These are phyloP conservation scores for Casuarina glauca DNA, from an alignment of 306 rosid genomes.

Conservation along the genomic window DNA sequence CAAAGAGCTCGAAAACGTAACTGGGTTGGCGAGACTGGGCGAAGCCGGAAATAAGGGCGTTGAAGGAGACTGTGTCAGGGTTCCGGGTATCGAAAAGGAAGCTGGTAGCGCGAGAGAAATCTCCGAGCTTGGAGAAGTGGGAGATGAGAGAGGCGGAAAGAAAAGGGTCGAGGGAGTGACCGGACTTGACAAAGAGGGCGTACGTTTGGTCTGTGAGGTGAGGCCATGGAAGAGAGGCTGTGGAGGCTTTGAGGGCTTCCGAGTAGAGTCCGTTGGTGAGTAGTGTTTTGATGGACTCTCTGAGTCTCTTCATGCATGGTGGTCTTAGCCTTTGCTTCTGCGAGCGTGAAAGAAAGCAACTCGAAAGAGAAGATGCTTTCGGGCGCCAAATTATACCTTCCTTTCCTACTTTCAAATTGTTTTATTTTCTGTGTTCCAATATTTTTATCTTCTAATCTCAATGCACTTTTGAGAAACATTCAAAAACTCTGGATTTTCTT, in stretches of 20 bases:
- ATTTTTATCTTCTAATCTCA: no score
- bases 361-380: no score
- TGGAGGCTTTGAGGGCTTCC: constrained; percentile 16
- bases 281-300: constrained; percentile 4
- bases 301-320: background rate
- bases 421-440: no score
- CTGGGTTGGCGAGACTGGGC: constrained; percentile 8
- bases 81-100: constrained; percentile 3
- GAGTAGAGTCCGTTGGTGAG: constrained; percentile 2
- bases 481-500: no score
- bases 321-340: background rate
- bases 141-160: constrained; percentile 4
- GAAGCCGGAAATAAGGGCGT: constrained; percentile 17
- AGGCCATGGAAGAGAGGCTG: background rate
- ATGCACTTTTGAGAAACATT: no score
- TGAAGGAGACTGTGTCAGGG: constrained; percentile 19
- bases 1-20: constrained; percentile 7
- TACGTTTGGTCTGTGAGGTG: constrained; percentile 5
- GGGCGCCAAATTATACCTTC: no score
- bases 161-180: background rate
- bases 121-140: background rate
- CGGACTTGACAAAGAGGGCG: constrained; percentile 9
- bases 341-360: background rate
- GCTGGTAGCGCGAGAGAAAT: constrained; percentile 1
- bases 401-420: no score